A percentile compares a stretch with the other conserved stretches of the same genome.
Evolutionary conservation across 345 rosid genomes (phyloP).

Genomic region (Arabidopsis arenosa): DNA sequence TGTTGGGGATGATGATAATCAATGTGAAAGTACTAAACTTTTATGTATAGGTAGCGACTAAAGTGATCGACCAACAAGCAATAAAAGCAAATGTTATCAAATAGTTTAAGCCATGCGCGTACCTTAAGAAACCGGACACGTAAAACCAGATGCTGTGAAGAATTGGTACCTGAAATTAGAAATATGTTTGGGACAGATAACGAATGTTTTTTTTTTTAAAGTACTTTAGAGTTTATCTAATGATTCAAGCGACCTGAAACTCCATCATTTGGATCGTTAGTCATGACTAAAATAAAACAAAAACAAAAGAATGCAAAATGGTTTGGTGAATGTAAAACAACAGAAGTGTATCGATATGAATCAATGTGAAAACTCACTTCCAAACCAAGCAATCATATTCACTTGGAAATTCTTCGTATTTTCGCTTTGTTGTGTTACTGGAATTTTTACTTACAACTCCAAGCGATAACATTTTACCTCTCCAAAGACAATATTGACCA

Average conservation of each 20-base stretch:
- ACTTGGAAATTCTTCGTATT: no score
- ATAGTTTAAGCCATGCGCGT: conserved; percentile 22
- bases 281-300: not conserved
- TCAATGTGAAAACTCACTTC: not conserved
- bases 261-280: conserved; percentile 62
- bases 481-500: no score
- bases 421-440: no score
- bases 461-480: no score
- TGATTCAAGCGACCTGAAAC: conserved; percentile 58
- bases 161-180: conserved; percentile 67
- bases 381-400: not conserved
- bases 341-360: not conserved
- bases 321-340: not conserved
- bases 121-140: conserved; percentile 91
- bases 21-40: conserved; percentile 32
- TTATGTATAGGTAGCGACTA: conserved; percentile 37
- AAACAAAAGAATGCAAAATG: not conserved
- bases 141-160: conserved; percentile 83
- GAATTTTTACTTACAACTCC: no score
- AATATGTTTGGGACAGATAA: conserved; percentile 20
- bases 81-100: not conserved
- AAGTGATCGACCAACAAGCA: conserved; percentile 39
- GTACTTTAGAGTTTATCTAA: not conserved
- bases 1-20: conserved; percentile 30
- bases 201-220: not conserved